A percentile compares a stretch with the other conserved stretches of the same genome.
Conservation (phyloP, 148 eudicot genomes). For the Rhododendron molle region DNA sequence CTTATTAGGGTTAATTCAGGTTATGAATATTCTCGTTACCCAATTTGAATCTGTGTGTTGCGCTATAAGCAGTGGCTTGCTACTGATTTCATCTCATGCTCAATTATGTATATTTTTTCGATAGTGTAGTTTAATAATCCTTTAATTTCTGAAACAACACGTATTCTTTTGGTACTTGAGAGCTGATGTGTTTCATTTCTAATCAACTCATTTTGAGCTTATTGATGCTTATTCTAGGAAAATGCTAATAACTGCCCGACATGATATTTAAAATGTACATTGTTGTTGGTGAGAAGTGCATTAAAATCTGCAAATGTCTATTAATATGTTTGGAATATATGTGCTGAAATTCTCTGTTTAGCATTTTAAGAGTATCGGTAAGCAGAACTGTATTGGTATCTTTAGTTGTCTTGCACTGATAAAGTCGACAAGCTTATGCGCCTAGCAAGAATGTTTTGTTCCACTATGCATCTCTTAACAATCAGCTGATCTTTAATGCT, state of each 20-base stretch:
- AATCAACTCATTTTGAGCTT: background rate
- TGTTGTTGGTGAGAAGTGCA: background rate
- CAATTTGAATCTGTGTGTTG: background rate
- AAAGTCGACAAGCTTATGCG: background rate
- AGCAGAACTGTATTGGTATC: background rate
- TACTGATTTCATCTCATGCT: background rate
- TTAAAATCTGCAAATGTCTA: background rate
- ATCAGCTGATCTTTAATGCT: constrained; percentile 6
- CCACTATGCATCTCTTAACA: background rate
- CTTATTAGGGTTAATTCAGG: background rate
- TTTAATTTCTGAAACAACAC: background rate
- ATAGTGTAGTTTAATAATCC: background rate
- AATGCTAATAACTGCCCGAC: background rate
- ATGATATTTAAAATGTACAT: background rate
- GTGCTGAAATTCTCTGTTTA: background rate
- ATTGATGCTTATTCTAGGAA: background rate
- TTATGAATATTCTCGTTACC: background rate
- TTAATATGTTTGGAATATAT: background rate
- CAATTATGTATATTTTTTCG: background rate
- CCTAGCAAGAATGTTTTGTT: background rate
- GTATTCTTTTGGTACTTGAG: background rate
- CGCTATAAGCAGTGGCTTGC: background rate
- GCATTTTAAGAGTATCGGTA: background rate
- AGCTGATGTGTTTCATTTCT: background rate
- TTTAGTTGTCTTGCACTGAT: background rate